Evolutionary conservation across 805 yeast species (phyloP), one percentile per base, ranked within the genome.

Genomic region (Zygoascus ofunaensis): DNA sequence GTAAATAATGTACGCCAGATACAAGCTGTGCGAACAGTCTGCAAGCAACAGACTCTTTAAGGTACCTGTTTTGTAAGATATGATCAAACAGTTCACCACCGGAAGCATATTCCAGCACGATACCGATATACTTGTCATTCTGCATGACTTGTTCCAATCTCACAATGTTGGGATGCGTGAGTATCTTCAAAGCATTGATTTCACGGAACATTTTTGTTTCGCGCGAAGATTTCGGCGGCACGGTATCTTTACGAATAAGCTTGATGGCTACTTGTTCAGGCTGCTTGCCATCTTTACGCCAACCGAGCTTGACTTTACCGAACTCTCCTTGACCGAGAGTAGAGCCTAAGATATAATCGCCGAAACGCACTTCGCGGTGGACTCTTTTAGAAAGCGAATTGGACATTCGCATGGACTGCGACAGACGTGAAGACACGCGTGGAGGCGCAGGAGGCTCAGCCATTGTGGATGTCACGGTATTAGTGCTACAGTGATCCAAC

Each of bases 281-380:
- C 44, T 43, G 54, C 26, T 56, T 53, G 17, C 87, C 87, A 55
- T 80, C 89, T 60, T 84, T 85, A 48, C 94, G 73, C 97, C 97
- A 90, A 12, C 97, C 97, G 19, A 92, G 70, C 61, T 90, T 92
- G 47, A 92, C 98, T 63, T 92, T 90, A 47, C 98, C 98, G 63
- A 92, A 92, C 60, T 92, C 98, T 40, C 98, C 98, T 65, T 92
- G 96, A 28, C 98, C 98, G 12, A 92, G 68, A 0, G 98, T 90
- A 12, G 94, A 80, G 2, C 97, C 98, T 5, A 92, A 72, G 19
- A 85, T 76, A 58, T 89, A 92, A 12, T 85, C 79, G 21, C 98
- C 98, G 60, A 92, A 89, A 34, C 94, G 74, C 36, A 55, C 47
- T 42, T 63, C 62, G 14, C 62, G 62, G 41, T 56, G 56, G 21